phyloP scores from a whole-genome alignment of 1,139 yeast genomes.

The Sugiyamaella castrensis region DNA sequence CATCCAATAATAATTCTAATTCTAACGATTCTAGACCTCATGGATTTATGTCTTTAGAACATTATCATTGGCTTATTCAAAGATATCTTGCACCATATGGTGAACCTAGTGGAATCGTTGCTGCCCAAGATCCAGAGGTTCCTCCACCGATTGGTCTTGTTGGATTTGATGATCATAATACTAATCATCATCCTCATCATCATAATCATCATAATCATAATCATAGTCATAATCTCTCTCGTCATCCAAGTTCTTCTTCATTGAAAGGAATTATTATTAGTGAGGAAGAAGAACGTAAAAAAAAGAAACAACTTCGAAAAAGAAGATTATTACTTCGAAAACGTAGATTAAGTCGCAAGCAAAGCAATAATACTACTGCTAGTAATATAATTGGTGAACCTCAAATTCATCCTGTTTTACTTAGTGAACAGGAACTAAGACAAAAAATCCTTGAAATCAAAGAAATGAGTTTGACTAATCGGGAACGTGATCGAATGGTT shows the following conservation, averaged over 20 bases:
- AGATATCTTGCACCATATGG: conserved; percentile 31
- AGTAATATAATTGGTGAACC: neutral
- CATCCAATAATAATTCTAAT: conserved; percentile 4
- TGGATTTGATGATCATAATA: conserved; percentile 27
- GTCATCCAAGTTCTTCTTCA: too few species aligned
- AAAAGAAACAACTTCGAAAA: conserved; percentile 6
- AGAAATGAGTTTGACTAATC: conserved; percentile 46
- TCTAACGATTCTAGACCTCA: conserved; percentile 3
- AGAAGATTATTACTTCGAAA: conserved; percentile 4
- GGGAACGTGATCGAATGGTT: conserved; percentile 58
- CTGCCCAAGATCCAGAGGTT: conserved; percentile 47
- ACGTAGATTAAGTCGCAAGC: conserved; percentile 7
- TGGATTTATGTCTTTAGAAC: conserved; percentile 26
- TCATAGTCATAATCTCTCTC: too few species aligned
- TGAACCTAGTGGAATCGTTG: conserved; percentile 56
- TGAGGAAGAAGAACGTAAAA: conserved; percentile 1
- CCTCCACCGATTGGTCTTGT: conserved; percentile 52
- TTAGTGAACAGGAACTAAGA: conserved; percentile 41
- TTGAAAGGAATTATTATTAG: neutral
- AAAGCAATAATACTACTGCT: neutral
- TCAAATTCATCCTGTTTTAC: conserved; percentile 3
- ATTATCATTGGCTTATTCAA: conserved; percentile 27
- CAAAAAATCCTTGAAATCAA: conserved; percentile 57
- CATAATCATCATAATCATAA: too few species aligned
- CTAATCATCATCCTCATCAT: neutral